phyloP scores from a whole-genome alignment of 208 protist genomes.

The Phytomonas sp. region DNA sequence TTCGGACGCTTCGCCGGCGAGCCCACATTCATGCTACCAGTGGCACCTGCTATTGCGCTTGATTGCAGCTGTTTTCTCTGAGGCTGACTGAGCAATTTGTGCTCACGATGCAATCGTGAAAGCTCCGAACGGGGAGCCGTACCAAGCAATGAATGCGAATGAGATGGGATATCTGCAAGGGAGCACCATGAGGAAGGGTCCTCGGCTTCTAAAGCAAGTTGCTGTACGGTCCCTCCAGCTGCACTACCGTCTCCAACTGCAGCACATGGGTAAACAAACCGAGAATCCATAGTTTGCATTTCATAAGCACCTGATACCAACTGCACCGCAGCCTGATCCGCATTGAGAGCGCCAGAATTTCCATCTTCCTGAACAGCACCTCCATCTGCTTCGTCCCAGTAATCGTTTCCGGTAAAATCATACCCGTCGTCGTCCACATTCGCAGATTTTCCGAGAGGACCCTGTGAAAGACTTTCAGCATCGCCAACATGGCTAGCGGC shows the following conservation, averaged over 20 bases:
- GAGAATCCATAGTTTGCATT: conserved; percentile 53
- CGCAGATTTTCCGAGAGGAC: not conserved
- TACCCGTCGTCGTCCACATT: not conserved
- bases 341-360: not conserved
- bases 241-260: not conserved
- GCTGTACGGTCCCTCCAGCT: conserved; percentile 13
- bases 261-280: conserved; percentile 17
- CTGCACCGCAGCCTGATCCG: conserved; percentile 25
- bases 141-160: conserved; percentile 13
- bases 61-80: conserved; percentile 8
- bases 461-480: not conserved
- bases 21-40: not conserved
- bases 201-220: conserved; percentile 73
- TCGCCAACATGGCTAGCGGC: not conserved
- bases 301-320: conserved; percentile 56
- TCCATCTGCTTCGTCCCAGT: conserved; percentile 17
- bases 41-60: not conserved
- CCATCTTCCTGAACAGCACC: conserved; percentile 15
- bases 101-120: conserved; percentile 48
- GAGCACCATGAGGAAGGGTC: conserved; percentile 68
- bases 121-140: conserved; percentile 35
- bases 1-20: conserved; percentile 26
- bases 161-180: conserved; percentile 32
- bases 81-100: conserved; percentile 26
- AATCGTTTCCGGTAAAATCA: not conserved